Conservation (phyloP, 148 eudicot species). For the Rhododendron vialii region DNA sequence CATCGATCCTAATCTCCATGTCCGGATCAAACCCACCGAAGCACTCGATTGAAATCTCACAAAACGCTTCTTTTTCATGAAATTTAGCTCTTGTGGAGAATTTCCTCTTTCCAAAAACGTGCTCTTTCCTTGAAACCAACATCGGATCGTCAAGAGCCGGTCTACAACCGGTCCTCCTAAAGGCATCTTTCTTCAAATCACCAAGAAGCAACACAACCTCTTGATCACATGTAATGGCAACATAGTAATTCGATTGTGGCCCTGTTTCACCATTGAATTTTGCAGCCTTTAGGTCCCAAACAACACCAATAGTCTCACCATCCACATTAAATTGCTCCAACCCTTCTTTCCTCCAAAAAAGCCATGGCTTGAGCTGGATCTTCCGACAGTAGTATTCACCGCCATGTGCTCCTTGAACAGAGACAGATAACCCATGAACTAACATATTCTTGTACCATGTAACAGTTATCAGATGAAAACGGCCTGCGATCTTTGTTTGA, state of each 20-base stretch:
- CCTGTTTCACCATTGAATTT: conserved; percentile 68
- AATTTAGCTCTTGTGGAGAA: conserved; percentile 51
- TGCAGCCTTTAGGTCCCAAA: conserved; percentile 73
- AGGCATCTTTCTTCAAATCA: conserved; percentile 67
- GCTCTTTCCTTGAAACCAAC: conserved; percentile 60
- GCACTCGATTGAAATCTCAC: conserved; percentile 66
- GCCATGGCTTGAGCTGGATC: conserved; percentile 79
- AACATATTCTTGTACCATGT: conserved; percentile 79
- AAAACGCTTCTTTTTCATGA: conserved; percentile 49
- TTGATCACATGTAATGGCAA: conserved; percentile 54
- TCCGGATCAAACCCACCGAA: conserved; percentile 34
- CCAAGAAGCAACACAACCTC: conserved; percentile 69
- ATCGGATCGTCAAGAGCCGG: conserved; percentile 62
- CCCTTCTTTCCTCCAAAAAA: conserved; percentile 75
- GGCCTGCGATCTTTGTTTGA: conserved; percentile 43
- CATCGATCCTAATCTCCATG: conserved; percentile 70
- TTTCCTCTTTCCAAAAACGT: conserved; percentile 64
- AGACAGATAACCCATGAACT: conserved; percentile 64
- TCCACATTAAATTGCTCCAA: conserved; percentile 47
- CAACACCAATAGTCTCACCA: conserved; percentile 41
- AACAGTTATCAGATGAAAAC: conserved; percentile 45
- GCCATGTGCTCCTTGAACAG: conserved; percentile 43
- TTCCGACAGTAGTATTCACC: conserved; percentile 48
- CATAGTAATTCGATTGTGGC: conserved; percentile 68
- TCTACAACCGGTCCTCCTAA: conserved; percentile 61